phyloP scores from a whole-genome alignment of 2,329 filamentous ascomycete genomes.

The Penicillium griseofulvum region DNA sequence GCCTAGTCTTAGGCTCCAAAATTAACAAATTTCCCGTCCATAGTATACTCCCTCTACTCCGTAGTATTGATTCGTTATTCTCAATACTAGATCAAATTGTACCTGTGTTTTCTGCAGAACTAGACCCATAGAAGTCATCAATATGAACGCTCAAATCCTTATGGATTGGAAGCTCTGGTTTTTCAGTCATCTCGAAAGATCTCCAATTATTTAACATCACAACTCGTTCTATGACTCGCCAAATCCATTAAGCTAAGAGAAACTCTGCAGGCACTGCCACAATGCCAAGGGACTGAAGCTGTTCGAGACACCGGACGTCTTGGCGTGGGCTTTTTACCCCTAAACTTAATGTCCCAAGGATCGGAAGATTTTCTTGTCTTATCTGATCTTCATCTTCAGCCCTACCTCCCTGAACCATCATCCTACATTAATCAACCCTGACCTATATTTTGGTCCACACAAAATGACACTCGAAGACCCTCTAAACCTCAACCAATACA shows the following conservation, averaged over 20 bases:
- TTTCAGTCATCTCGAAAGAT: background rate
- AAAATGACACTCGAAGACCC: constrained; percentile 5
- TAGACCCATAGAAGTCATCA: background rate
- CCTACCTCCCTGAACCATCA: background rate
- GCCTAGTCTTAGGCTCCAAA: background rate
- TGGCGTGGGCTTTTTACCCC: background rate
- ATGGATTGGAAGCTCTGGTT: background rate
- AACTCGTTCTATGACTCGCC: background rate
- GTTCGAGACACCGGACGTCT: background rate
- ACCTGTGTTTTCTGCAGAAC: too few species aligned
- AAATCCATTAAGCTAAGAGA: background rate
- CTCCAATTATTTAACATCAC: background rate
- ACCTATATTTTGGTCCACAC: background rate
- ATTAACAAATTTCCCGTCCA: background rate
- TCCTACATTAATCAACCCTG: background rate
- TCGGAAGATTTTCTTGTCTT: background rate
- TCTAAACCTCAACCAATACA: constrained; percentile 3
- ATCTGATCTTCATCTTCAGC: constrained; percentile 3
- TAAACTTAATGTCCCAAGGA: background rate
- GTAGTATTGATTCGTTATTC: too few species aligned
- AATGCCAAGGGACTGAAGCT: background rate
- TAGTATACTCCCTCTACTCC: background rate
- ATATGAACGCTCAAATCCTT: background rate
- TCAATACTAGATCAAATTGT: too few species aligned
- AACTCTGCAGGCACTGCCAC: background rate